Conservation (phyloP, 306 rosid species). For the Dicorynia guianensis region DNA sequence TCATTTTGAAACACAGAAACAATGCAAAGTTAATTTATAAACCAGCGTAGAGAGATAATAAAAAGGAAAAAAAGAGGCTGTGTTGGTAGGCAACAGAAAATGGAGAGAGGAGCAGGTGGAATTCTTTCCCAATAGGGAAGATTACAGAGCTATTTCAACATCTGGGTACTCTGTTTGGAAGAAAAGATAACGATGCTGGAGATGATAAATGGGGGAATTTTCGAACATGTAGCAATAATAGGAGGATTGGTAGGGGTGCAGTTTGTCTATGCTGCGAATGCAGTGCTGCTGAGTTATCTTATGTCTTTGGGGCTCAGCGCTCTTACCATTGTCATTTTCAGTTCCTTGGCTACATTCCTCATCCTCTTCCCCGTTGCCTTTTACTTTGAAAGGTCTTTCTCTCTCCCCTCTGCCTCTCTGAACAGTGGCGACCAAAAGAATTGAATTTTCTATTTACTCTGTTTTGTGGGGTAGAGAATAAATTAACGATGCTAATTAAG, state of each 20-base stretch:
- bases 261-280: constrained; percentile 71
- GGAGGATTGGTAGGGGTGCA: constrained; percentile 76
- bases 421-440: not conserved
- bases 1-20: not conserved
- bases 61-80: not conserved
- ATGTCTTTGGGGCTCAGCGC: constrained; percentile 74
- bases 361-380: constrained; percentile 67
- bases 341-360: constrained; percentile 66
- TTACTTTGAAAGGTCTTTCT: constrained; percentile 69
- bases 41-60: not conserved
- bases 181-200: constrained; percentile 4
- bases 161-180: not conserved
- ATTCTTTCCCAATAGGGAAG: not conserved
- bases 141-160: not conserved
- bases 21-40: constrained; percentile 2
- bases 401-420: not conserved
- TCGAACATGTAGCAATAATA: constrained; percentile 59
- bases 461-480: not conserved
- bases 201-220: constrained; percentile 28
- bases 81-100: not conserved
- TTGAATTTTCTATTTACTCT: not conserved
- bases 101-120: constrained; percentile 44
- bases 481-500: not conserved
- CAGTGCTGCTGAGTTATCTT: constrained; percentile 64
- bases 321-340: constrained; percentile 66